Evolutionary conservation across 495 filamentous ascomycete species (phyloP).

Genomic region (Tricharina praecox): DNA sequence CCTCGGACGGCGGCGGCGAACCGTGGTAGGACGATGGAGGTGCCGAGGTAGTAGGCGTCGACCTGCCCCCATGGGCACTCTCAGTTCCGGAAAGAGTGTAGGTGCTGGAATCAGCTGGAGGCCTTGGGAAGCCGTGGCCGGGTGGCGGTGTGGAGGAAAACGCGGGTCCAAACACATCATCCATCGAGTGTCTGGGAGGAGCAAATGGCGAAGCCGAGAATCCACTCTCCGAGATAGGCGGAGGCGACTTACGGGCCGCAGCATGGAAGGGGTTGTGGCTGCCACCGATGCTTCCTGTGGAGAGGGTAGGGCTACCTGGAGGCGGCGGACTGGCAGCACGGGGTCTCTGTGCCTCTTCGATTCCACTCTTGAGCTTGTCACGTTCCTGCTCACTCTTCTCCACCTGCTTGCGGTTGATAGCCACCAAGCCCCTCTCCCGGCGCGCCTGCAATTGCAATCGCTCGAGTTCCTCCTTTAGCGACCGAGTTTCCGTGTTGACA

Average conservation of each 20-base stretch:
- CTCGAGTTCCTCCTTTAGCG: conserved; percentile 74
- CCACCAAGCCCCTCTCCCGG: conserved; percentile 86
- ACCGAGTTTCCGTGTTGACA: conserved; percentile 61
- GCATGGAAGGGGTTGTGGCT: conserved; percentile 15
- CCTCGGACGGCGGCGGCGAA: conserved; percentile 37
- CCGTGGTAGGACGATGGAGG: conserved; percentile 36
- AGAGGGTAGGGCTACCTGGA: conserved; percentile 23
- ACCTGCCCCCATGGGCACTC: conserved; percentile 18
- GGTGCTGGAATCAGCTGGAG: conserved; percentile 34
- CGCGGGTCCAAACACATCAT: conserved; percentile 74
- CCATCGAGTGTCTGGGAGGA: conserved; percentile 44
- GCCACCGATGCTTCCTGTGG: conserved; percentile 12
- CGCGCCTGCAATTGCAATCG: conserved; percentile 76
- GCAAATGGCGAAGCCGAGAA: conserved; percentile 45
- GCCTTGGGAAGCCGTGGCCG: conserved; percentile 26
- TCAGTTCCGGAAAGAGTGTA: conserved; percentile 34
- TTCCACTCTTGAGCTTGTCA: conserved; percentile 66
- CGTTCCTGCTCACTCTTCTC: conserved; percentile 71
- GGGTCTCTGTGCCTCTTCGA: conserved; percentile 37
- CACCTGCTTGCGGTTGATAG: conserved; percentile 96
- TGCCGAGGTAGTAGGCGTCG: conserved; percentile 48
- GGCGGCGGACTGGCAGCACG: conserved; percentile 30
- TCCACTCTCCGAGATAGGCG: conserved; percentile 46
- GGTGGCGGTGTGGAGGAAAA: conserved; percentile 33
- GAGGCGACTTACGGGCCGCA: conserved; percentile 28